Percentiles rank a stretch among this genome's conserved stretches.
phyloP scores from a whole-genome alignment of 2,329 filamentous ascomycete species.

The Tolypocladium endophyticum region DNA sequence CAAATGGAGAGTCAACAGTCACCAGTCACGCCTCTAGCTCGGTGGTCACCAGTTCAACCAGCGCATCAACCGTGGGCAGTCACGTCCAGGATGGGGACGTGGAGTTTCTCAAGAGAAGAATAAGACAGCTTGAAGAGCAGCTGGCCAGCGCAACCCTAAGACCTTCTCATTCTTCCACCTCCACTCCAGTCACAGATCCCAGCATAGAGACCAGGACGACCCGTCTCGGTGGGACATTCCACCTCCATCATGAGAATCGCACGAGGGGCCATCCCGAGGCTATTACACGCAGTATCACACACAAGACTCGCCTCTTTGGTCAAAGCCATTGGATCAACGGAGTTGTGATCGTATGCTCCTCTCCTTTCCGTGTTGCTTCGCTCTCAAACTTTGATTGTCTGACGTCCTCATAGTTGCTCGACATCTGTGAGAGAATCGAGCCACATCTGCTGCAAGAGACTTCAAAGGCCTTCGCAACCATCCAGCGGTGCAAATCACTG shows the following conservation, averaged over 20 bases:
- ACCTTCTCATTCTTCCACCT: background rate
- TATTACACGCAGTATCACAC: constrained; percentile 32
- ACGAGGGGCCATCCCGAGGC: constrained; percentile 16
- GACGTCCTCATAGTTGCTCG: background rate
- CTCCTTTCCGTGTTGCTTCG: background rate
- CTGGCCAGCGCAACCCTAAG: background rate
- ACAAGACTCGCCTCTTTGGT: constrained; percentile 47
- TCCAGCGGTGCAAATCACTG: constrained; percentile 42
- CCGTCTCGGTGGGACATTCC: constrained; percentile 29
- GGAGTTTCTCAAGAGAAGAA: too few relatives aligned
- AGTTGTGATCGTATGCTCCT: constrained; percentile 28
- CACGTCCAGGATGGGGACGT: too few relatives aligned
- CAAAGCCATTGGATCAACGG: constrained; percentile 47
- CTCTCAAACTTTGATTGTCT: background rate
- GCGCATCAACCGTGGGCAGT: too few relatives aligned
- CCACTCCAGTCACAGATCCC: constrained; percentile 3
- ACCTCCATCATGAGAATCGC: constrained; percentile 29
- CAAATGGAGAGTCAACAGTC: too few relatives aligned
- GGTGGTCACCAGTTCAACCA: too few relatives aligned
- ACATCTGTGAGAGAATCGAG: constrained; percentile 31
- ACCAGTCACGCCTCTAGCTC: too few relatives aligned
- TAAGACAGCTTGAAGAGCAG: background rate
- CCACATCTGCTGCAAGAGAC: constrained; percentile 24
- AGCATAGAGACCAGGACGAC: constrained; percentile 12
- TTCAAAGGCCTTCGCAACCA: constrained; percentile 20